Evolutionary conservation across 148 eudicot genomes (phyloP).

Genomic region (Camellia sinensis): DNA sequence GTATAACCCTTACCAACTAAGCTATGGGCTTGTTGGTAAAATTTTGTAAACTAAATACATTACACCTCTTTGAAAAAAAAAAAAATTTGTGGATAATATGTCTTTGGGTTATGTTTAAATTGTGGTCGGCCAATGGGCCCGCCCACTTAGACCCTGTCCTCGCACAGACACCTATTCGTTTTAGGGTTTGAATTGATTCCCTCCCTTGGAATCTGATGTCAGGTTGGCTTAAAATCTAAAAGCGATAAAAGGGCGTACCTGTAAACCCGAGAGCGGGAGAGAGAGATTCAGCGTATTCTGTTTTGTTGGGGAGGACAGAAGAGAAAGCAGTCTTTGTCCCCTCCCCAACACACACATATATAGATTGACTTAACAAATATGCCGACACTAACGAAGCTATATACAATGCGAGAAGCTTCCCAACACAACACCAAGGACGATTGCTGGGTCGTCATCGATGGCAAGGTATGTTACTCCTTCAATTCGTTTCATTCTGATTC

Average conservation of each 20-base stretch:
- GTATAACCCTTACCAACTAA: too few relatives aligned
- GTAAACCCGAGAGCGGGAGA: too few relatives aligned
- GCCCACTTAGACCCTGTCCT: neutral
- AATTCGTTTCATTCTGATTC: neutral
- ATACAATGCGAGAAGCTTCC: conserved; percentile 71
- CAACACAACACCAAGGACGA: conserved; percentile 71
- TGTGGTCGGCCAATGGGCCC: neutral
- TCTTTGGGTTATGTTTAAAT: too few relatives aligned
- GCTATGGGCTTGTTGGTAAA: too few relatives aligned
- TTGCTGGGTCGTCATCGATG: conserved; percentile 89
- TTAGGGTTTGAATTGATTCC: neutral
- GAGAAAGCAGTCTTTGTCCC: neutral
- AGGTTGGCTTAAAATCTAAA: neutral
- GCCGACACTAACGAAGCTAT: conserved; percentile 82
- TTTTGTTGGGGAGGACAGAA: neutral
- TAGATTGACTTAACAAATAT: conserved; percentile 23
- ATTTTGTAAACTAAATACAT: too few relatives aligned
- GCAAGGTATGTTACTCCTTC: conserved; percentile 49
- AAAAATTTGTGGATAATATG: too few relatives aligned
- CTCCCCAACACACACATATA: neutral
- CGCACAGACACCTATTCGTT: neutral
- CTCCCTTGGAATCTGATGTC: neutral
- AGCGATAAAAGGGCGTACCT: neutral
- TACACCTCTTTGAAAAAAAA: too few relatives aligned
- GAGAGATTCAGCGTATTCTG: neutral